Evolutionary conservation across 2,329 filamentous ascomycete genomes (phyloP).

Genomic region (Paradendryphiella salina): DNA sequence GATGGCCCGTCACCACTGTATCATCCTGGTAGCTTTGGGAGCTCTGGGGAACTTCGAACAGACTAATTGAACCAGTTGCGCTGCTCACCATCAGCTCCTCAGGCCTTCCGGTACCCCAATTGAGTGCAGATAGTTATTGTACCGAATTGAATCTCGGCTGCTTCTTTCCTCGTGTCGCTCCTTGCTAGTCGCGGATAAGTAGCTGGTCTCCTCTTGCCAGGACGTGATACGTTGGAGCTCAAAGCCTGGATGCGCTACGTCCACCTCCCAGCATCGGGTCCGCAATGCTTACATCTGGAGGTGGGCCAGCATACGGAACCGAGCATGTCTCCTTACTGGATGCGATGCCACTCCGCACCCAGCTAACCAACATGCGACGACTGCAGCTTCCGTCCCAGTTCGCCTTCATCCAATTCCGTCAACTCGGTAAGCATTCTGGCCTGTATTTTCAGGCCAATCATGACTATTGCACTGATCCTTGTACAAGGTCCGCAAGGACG

Average conservation of each 20-base stretch:
- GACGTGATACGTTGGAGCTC: constrained; percentile 13
- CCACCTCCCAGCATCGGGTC: constrained; percentile 26
- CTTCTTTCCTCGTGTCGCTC: neutral
- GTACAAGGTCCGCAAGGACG: constrained; percentile 9
- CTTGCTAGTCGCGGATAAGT: neutral
- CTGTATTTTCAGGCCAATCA: constrained; percentile 31
- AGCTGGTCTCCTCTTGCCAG: neutral
- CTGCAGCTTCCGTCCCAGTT: constrained; percentile 29
- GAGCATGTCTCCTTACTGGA: constrained; percentile 18
- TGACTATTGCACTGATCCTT: constrained; percentile 11
- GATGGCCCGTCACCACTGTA: too few species aligned
- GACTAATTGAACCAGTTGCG: constrained; percentile 1
- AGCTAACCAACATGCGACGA: constrained; percentile 17
- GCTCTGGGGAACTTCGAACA: constrained; percentile 17
- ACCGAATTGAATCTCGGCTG: neutral
- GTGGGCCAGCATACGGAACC: constrained; percentile 21
- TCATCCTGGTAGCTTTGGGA: constrained; percentile 13
- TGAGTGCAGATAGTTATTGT: neutral
- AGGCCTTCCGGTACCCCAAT: neutral
- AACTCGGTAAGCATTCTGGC: constrained; percentile 22
- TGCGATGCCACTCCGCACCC: constrained; percentile 32
- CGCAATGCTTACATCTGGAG: constrained; percentile 26
- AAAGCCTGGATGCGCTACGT: constrained; percentile 4
- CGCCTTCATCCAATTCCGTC: constrained; percentile 24
- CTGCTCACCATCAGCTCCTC: neutral